Percentiles rank a stretch among this genome's conserved stretches.
Conservation (phyloP, 306 rosid species). For the Vachellia pachyceras region DNA sequence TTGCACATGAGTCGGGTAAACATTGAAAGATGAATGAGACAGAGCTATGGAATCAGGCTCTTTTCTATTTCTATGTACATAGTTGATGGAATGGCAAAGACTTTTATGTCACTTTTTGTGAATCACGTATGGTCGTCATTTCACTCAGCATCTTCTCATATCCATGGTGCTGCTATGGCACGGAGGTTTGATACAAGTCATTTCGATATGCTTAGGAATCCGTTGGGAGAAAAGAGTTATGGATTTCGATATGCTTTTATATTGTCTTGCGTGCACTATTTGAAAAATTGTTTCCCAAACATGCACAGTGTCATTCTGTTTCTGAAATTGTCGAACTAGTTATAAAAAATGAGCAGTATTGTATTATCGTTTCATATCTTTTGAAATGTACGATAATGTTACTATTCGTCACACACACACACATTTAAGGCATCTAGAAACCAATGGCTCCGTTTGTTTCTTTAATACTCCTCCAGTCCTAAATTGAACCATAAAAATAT, state of each 20-base stretch:
- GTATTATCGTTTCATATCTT: neutral
- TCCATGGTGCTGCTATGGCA: neutral
- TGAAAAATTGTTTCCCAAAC: no score
- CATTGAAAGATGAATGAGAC: slow-evolving; percentile 56
- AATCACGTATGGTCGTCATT: slow-evolving; percentile 23
- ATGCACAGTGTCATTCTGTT: neutral
- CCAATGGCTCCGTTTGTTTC: neutral
- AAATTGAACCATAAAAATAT: no score
- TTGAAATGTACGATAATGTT: neutral
- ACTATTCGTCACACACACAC: no score
- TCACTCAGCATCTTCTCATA: slow-evolving; percentile 1
- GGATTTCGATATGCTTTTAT: no score
- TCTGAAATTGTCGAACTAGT: neutral
- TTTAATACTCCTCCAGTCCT: no score
- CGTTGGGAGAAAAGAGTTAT: no score
- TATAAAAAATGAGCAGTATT: neutral
- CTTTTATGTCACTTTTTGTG: neutral
- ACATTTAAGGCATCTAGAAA: neutral
- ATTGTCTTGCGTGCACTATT: no score
- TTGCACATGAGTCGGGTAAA: slow-evolving; percentile 67
- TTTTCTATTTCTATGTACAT: slow-evolving; percentile 1
- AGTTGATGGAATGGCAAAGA: neutral
- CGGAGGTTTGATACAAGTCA: neutral
- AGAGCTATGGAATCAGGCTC: slow-evolving; percentile 1
- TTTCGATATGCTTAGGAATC: no score